Evolutionary conservation across 83 land plant genomes (phyloP), one percentile per base, ranked within the genome.

Genomic region (Thuja plicata): DNA sequence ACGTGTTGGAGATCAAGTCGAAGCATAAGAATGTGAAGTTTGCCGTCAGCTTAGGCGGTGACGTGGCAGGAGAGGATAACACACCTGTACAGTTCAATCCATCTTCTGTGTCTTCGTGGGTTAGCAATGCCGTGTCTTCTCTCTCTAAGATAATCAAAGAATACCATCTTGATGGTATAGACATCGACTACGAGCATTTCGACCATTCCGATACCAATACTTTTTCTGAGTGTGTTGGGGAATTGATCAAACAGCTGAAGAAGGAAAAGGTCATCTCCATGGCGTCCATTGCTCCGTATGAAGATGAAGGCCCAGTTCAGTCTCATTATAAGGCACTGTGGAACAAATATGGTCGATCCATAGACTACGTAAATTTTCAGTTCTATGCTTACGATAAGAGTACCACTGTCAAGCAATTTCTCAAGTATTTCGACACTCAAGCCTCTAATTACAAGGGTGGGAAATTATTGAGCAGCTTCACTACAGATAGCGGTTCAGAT

Each of bases 221-320:
- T 7, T 93, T 95, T 85, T 89, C 92, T 1, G 82, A 90, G 37
- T 92, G 92, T 93, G 91, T 95, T 19, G 95, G 95, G 15, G 78
- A 86, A 60, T 89, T 95, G 5, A 88, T 94, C 24, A 30, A 55
- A 0, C 78, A 88, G 46, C 92, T 95, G 5, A 94, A 94, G 89
- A 43, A 73, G 38, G 86, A 88, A 7, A 78, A 87, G 0, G 89
- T 91, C 38, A 94, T 95, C 81, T 89, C 91, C 37, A 89, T 92
- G 15, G 94, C 95, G 17, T 94, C 97, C 43, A 95, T 95, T 35
- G 97, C 97, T 8, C 97, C 95, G 1, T 95, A 81, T 35, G 24
- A 57, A 19, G 95, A 88, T 37, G 92, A 85, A 32, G 86, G 86
- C 54, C 30, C 87, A 10, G 95, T 92, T 37, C 91, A 92, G 76